Evolutionary conservation across 2,329 filamentous ascomycete genomes (phyloP), one percentile per base, ranked within the genome.

Genomic region (Aspergillus aculeatinus): DNA sequence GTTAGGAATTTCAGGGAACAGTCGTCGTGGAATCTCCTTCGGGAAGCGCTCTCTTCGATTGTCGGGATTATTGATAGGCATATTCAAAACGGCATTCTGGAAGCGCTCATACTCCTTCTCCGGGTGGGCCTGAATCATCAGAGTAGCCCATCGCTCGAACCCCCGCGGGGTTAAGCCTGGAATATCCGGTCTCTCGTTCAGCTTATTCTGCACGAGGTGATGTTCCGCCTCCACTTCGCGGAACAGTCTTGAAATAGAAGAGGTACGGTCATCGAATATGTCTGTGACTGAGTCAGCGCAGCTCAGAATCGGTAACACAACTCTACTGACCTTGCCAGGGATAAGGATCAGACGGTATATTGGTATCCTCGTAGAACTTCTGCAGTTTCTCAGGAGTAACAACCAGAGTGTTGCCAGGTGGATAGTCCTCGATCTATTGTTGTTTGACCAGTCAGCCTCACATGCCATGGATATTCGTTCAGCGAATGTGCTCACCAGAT

Each of bases 361-460:
- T 82, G 60, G 89, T 89, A 57, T 85, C 83, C 16, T 84, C 80
- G 70, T 96, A 96, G 66, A 93, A 91, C 51, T 83, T 81, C 14
- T 85, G 82, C 79, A 96, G 84, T 76, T 95, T 95, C 5, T 85
- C 78, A 0, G 92, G 91, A 0, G 89, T 85, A 39, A 96, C 82
- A 48, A 95, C 89, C 16, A 94, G 78, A 35, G 84, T 88, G 53
- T 83, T 83, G 63, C 83, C 85, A 0, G 89, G 89, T 51, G 86
- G 79, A 69, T 88, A 89, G 64, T 91, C 84, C 58, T 89, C 85
- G 65, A 91, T 87, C 87, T 89, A 58, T n/a, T 3, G 31, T 11
- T 9, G 47, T 14, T 16, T 25, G 6, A 19, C 12, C 48, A 48
- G 52, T 74, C 35, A 72, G 61, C 25, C 10, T 31, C 39, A 6